Base-by-base conservation (phyloP, 1,284 basidiomycete species). In the Ceratobasidium sp. region DNA sequence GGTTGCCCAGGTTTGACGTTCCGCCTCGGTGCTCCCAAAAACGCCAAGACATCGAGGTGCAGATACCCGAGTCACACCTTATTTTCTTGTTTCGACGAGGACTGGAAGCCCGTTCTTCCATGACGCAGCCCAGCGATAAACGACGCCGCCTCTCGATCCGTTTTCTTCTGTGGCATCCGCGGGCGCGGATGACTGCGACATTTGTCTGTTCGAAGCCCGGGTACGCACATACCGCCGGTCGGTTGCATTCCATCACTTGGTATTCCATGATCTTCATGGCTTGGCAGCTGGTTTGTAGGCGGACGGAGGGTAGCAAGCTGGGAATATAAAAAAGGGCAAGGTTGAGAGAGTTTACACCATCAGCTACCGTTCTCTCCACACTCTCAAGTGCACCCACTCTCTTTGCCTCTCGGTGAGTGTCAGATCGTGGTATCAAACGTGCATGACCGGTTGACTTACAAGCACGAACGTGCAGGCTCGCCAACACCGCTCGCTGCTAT, bases 351-450 rank as follows among this genome's bases (percentile, higher is more conserved):
- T 8, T 48, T 48, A 14, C 12, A 30, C 23, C 44, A 66, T 66
- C 64, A 48, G 23, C 30, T n/a, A 27, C 27, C 16, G 44, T 33
- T 48, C 20, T 66, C 23, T 18, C 44, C 46, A 14, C 20, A 6
- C n/a, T 48, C 64, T 48, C 64, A 48, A 46, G 23, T 44, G 30
- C 35, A 48, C 16, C 7, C 44, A 30, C 64, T n/a, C 44, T 66
- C 64, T 66, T 64, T 66, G 64, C 64, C 64, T 66, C 23, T 66
- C 27, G 27, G 64, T 66, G 64, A 66, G 64, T 64, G 7, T 38
- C 14, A 38, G 54, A 20, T 55, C 23, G n/a, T 55, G 6, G n/a
- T 55, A 55, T 27, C 38, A 23, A 55, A 55, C 23, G 23, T 10
- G n/a, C 23, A 27, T 41, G n/a, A 27, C 54, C 23, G 48, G n/a